phyloP scores from a whole-genome alignment of 1,284 basidiomycete species.

The Hymenochaete sp. region DNA sequence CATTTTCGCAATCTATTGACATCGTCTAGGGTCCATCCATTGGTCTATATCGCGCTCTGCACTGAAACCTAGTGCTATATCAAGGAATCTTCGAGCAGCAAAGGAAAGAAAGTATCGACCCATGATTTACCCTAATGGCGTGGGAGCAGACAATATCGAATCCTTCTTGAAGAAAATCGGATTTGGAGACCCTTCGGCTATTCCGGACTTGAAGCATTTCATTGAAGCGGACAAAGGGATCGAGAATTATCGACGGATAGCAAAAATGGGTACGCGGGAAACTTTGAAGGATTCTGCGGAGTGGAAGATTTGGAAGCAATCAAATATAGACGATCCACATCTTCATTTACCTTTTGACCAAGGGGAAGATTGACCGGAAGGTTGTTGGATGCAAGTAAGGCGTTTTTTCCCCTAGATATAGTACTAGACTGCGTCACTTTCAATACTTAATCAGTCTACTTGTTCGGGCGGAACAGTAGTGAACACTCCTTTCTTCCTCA shows the following conservation, averaged over 20 bases:
- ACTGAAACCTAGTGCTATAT: conserved; percentile 28
- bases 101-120: conserved; percentile 36
- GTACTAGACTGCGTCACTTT: too few relatives aligned
- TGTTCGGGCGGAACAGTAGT: too few relatives aligned
- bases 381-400: too few relatives aligned
- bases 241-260: neutral
- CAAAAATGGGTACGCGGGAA: conserved; percentile 3
- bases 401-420: too few relatives aligned
- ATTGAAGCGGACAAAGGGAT: neutral
- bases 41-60: conserved; percentile 39
- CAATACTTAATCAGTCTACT: too few relatives aligned
- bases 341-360: neutral
- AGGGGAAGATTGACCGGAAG: neutral
- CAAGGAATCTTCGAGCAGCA: conserved; percentile 25
- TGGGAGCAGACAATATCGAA: conserved; percentile 12
- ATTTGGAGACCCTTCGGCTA: conserved; percentile 6
- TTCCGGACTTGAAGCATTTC: conserved; percentile 2
- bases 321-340: neutral
- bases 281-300: conserved; percentile 1
- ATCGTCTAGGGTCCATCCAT: conserved; percentile 43
- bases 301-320: conserved; percentile 2
- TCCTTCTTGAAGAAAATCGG: conserved; percentile 11
- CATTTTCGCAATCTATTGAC: conserved; percentile 1
- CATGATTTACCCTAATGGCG: conserved; percentile 39
- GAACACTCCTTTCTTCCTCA: too few relatives aligned